Base-by-base conservation (phyloP, 1,284 basidiomycete species). In the Moniliella sp. region DNA sequence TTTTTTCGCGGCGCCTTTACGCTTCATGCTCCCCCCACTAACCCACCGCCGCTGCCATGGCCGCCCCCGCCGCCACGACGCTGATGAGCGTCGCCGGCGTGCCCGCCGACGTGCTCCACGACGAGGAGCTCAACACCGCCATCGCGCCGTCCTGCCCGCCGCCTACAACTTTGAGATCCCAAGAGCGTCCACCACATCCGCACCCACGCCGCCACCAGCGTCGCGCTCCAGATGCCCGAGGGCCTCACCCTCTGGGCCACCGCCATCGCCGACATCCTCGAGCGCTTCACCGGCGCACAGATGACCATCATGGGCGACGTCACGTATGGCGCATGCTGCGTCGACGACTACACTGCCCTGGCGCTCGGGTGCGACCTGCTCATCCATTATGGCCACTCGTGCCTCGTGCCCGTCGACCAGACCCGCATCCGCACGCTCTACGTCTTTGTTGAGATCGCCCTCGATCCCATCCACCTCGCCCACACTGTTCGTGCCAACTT, bases 221-320 rank as follows among this genome's bases (percentile, higher is more conserved):
- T 97, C 2, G 88, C 81, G 7, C 63, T 97, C 28, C 88, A 97
- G 65, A 86, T 97, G 80, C 91, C 91, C 0, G 91, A 99, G 57
- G 91, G 91, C 5, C 68, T 99, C n/a, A n/a, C n/a, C n/a, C 84
- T 97, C 73, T 99, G 84, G 68, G 88, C 82, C 0, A 93, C 84
- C 45, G 75, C 79, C 2, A 86, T 99, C 40, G 76, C 81, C n/a
- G 91, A 99, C 62, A 86, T 97, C 34, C 73, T 99, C 37, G 84
- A 94, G 28, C 48, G 49, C 0, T 59, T 57, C 35, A 59, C 54
- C 4, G 40, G 43, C 13, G 54, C 56, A 0, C 44, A 40, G 2
- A 51, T 51, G n/a, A 76, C 88, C 5, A 82, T 91, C 37, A 77
- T 91, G 74, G 83, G 82, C 10, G 91, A 99, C 64, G 91, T 99